Percentiles rank a stretch among this genome's conserved stretches.
Evolutionary conservation across 352 stramenopile species (phyloP).

Genomic region (Blastocystis hominis): DNA sequence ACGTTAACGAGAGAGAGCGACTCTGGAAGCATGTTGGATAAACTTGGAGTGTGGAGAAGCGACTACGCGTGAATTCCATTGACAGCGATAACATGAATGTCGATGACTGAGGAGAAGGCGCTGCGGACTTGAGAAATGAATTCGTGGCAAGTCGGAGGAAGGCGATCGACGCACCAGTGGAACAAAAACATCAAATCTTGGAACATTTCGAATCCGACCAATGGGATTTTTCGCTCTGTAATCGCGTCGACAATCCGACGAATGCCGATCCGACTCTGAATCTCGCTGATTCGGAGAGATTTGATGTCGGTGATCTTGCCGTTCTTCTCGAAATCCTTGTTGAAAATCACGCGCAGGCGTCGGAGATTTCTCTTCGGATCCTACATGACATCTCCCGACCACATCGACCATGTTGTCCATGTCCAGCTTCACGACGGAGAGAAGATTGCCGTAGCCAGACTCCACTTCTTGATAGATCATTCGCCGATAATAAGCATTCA

Average conservation of each 20-base stretch:
- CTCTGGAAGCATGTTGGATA: background rate
- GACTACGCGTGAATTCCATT: background rate
- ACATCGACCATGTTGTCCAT: background rate
- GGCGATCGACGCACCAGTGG: conserved; percentile 21
- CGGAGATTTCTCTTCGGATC: background rate
- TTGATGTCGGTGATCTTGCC: background rate
- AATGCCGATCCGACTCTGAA: background rate
- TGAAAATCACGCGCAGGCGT: conserved; percentile 12
- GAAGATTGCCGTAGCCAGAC: background rate
- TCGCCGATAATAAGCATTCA: conserved; percentile 10
- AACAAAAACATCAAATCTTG: conserved; percentile 45
- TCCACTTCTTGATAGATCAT: conserved; percentile 44
- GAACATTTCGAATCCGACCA: conserved; percentile 44
- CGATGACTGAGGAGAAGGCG: conserved; percentile 3
- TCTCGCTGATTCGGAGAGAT: background rate
- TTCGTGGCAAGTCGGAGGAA: background rate
- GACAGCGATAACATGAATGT: background rate
- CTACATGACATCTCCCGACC: background rate
- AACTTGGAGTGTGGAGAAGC: background rate
- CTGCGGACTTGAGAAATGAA: background rate
- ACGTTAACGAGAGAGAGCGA: background rate
- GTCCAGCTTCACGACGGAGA: conserved; percentile 38
- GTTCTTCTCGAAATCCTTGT: background rate
- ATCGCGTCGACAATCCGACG: conserved; percentile 19
- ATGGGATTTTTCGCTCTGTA: background rate